These are phyloP conservation scores for Guillardia theta DNA, from an alignment of 78 protist genomes.

Conservation along the genomic window DNA sequence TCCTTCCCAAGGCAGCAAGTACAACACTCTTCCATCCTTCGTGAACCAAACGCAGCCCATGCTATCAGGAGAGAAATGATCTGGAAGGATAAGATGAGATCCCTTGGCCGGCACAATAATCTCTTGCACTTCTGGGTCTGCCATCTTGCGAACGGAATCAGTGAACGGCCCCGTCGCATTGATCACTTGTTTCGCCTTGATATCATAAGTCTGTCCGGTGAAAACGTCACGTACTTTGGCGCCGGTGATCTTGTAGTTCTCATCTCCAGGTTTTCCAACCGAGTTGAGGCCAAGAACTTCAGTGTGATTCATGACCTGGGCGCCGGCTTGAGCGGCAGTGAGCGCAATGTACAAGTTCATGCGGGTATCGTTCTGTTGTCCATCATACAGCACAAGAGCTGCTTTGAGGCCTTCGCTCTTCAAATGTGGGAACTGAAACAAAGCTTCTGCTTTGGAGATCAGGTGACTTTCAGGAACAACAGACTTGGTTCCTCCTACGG, in stretches of 20 bases:
- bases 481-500: constrained; percentile 66
- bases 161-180: constrained; percentile 90
- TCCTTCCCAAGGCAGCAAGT: constrained; percentile 86
- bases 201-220: constrained; percentile 67
- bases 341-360: constrained; percentile 81
- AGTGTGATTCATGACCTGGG: constrained; percentile 76
- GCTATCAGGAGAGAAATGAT: neutral
- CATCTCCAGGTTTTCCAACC: neutral
- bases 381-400: constrained; percentile 38
- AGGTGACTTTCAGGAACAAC: constrained; percentile 22
- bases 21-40: constrained; percentile 91
- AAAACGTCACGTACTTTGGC: constrained; percentile 77
- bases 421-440: constrained; percentile 7
- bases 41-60: constrained; percentile 45
- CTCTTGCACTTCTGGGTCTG: constrained; percentile 17
- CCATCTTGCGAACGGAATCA: constrained; percentile 75
- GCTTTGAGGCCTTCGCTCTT: neutral
- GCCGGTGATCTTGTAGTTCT: constrained; percentile 54
- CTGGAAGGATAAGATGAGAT: constrained; percentile 62
- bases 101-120: constrained; percentile 77
- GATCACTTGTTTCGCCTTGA: constrained; percentile 45
- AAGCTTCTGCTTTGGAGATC: constrained; percentile 5
- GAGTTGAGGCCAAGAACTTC: constrained; percentile 60
- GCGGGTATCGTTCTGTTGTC: constrained; percentile 80
- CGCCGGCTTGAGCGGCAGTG: constrained; percentile 89